These are phyloP conservation scores for Flaveria linearis DNA, from an alignment of 129 eudicot genomes.

Conservation along the genomic window DNA sequence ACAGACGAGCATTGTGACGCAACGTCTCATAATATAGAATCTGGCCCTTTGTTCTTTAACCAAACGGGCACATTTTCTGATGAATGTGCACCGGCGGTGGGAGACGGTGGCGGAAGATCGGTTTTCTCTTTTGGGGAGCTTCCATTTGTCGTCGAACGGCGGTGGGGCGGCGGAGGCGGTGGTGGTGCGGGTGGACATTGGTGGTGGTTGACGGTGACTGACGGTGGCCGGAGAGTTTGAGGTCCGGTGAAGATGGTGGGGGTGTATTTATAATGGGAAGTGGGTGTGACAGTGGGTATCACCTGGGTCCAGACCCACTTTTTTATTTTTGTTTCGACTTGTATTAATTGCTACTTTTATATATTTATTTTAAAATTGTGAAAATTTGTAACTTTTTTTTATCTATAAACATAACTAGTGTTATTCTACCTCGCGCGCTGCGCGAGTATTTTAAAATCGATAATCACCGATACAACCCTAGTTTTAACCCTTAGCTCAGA, in stretches of 20 bases:
- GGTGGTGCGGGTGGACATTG: constrained; percentile 16
- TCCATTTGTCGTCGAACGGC: constrained; percentile 57
- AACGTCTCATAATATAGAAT: constrained; percentile 73
- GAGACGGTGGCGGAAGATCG: background rate
- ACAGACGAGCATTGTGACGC: constrained; percentile 79
- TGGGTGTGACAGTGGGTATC: constrained; percentile 54
- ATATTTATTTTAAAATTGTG: too few species aligned
- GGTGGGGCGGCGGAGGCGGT: constrained; percentile 31
- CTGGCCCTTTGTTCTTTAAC: constrained; percentile 83
- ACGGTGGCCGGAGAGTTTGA: constrained; percentile 19
- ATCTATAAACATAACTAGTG: too few species aligned
- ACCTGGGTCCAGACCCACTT: constrained; percentile 55
- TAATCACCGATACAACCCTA: too few species aligned
- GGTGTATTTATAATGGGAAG: constrained; percentile 46
- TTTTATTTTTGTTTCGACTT: background rate
- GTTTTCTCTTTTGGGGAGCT: constrained; percentile 56
- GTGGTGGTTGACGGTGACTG: background rate
- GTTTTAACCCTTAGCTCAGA: too few species aligned
- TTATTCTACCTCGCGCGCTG: too few species aligned
- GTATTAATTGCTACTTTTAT: too few species aligned
- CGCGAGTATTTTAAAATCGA: too few species aligned
- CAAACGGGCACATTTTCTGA: constrained; percentile 60
- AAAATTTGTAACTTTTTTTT: too few species aligned
- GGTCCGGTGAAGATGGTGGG: constrained; percentile 21
- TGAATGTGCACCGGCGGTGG: constrained; percentile 60